Evolutionary conservation across 352 stramenopile genomes (phyloP).

Genomic region (Phytophthora niederhauseri): DNA sequence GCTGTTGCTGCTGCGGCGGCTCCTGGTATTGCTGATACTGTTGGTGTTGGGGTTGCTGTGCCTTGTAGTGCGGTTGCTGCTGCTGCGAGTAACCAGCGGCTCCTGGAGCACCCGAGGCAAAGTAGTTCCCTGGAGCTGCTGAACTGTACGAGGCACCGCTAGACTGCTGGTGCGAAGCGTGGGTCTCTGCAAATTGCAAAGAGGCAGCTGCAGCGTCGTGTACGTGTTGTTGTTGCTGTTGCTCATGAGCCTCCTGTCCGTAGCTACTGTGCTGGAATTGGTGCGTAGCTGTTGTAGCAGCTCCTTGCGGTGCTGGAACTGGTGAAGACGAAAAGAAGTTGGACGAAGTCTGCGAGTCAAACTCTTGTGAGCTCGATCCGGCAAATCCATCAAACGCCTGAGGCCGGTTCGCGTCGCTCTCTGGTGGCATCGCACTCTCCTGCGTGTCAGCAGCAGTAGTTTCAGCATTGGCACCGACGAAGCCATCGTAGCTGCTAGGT

Average conservation of each 20-base stretch:
- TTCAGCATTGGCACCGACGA: neutral
- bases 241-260: neutral
- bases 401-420: conserved; percentile 10
- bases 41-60: conserved; percentile 16
- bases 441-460: neutral
- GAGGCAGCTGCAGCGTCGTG: conserved; percentile 12
- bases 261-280: conserved; percentile 16
- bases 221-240: conserved; percentile 15
- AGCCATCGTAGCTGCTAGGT: conserved; percentile 7
- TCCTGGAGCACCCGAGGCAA: conserved; percentile 14
- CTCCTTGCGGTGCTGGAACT: conserved; percentile 25
- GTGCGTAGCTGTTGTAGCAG: conserved; percentile 19
- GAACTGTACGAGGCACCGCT: conserved; percentile 12
- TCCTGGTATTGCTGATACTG: conserved; percentile 14
- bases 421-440: conserved; percentile 1
- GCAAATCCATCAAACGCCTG: conserved; percentile 36
- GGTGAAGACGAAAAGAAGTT: conserved; percentile 49
- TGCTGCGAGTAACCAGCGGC: conserved; percentile 28
- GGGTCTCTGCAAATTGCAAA: conserved; percentile 19
- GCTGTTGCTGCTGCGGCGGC: conserved; percentile 23
- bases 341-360: conserved; percentile 25
- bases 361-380: conserved; percentile 21
- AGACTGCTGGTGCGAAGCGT: conserved; percentile 13
- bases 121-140: conserved; percentile 18
- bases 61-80: conserved; percentile 4